phyloP scores from a whole-genome alignment of 208 protist genomes.

The Sergeia podlipaevii region DNA sequence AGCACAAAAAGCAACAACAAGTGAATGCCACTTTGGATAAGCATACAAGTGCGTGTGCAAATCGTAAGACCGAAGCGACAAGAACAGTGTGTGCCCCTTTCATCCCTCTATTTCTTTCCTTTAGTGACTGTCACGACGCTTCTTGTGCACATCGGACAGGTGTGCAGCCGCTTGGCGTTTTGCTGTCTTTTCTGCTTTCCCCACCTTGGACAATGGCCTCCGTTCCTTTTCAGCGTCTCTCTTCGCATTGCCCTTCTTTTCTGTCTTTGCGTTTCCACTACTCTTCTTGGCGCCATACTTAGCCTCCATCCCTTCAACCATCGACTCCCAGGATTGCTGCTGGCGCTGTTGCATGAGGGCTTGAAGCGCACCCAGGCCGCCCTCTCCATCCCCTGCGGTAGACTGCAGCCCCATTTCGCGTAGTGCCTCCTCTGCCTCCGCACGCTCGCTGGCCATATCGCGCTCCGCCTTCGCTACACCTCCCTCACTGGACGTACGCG shows the following conservation, averaged over 20 bases:
- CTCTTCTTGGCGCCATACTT: conserved; percentile 47
- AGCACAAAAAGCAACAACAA: no score
- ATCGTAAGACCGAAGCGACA: no score
- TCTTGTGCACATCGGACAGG: no score
- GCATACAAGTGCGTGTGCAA: no score
- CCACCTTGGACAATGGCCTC: no score
- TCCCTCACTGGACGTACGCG: conserved; percentile 24
- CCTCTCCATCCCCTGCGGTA: conserved; percentile 1
- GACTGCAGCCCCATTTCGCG: conserved; percentile 37
- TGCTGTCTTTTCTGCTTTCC: no score
- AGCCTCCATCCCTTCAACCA: conserved; percentile 57
- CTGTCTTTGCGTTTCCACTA: neutral
- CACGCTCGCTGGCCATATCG: conserved; percentile 47
- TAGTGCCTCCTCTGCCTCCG: conserved; percentile 56
- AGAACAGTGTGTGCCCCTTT: no score
- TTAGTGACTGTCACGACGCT: no score
- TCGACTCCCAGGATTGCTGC: conserved; percentile 42
- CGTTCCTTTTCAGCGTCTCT: conserved; percentile 7
- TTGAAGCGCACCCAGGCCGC: conserved; percentile 43
- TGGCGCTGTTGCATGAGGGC: conserved; percentile 64
- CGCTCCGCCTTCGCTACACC: conserved; percentile 33
- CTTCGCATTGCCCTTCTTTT: conserved; percentile 8
- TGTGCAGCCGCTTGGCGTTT: no score
- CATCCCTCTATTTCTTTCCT: no score
- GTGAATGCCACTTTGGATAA: no score